A percentile compares a stretch with the other conserved stretches of the same genome.
These are phyloP conservation scores for Aspergillus tamarii DNA, from an alignment of 2,329 filamentous ascomycete genomes.

Conservation along the genomic window DNA sequence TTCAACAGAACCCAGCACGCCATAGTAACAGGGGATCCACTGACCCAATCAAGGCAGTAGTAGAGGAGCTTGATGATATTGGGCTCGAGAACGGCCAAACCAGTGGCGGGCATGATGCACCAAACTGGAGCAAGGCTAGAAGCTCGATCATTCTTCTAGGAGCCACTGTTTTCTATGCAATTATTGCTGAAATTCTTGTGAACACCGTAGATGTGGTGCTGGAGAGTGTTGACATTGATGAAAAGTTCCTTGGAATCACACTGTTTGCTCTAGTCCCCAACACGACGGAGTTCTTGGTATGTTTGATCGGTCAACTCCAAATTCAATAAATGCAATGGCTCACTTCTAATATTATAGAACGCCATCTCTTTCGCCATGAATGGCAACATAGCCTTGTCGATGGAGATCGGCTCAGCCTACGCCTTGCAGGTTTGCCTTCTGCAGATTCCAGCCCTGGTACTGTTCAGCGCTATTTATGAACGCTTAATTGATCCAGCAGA, in stretches of 20 bases:
- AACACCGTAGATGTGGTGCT: conserved; percentile 97
- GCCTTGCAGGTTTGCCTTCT: conserved; percentile 93
- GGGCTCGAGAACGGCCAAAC: conserved; percentile 48
- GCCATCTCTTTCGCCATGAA: conserved; percentile 99
- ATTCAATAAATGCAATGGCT: conserved; percentile 3
- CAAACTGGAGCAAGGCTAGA: conserved; percentile 94
- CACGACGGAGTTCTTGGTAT: conserved; percentile 93
- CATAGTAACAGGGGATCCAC: conserved; percentile 41
- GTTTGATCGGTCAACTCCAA: conserved; percentile 33
- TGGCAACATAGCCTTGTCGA: conserved; percentile 95
- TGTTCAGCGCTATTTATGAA: conserved; percentile 81
- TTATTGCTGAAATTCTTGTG: conserved; percentile 95
- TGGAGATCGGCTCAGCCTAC: conserved; percentile 98
- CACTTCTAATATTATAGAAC: conserved; percentile 62
- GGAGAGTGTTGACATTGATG: conserved; percentile 85
- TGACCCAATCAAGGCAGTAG: conserved; percentile 39
- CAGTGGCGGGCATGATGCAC: conserved; percentile 87
- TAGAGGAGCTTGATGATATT: conserved; percentile 53
- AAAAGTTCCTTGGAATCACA: conserved; percentile 96
- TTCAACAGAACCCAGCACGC: conserved; percentile 36
- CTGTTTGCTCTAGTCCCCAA: conserved; percentile 96
- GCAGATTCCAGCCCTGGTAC: conserved; percentile 88
- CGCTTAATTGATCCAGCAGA: conserved; percentile 58
- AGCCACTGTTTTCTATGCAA: conserved; percentile 89
- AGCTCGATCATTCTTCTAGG: conserved; percentile 85